Percentiles rank a stretch among this genome's conserved stretches.
These are phyloP conservation scores for Triangularia verruculosa DNA, from an alignment of 2,329 filamentous ascomycete species.

Conservation along the genomic window DNA sequence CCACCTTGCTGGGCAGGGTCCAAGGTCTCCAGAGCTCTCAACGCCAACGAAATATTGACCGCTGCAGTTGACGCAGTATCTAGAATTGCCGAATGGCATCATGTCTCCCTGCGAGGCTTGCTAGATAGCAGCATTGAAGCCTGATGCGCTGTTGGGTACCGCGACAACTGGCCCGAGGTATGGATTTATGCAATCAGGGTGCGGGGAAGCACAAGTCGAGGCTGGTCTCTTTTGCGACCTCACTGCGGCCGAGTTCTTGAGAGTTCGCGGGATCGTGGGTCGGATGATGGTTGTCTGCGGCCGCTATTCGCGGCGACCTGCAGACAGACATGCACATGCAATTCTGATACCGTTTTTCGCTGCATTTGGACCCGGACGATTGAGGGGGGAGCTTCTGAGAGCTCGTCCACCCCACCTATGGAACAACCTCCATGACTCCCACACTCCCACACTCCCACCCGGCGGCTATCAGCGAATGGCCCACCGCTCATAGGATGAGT, in stretches of 20 bases:
- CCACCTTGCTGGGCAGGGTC: not conserved
- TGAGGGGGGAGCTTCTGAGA: constrained; percentile 3
- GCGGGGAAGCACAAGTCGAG: constrained; percentile 7
- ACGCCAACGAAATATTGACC: not conserved
- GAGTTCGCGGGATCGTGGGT: not conserved
- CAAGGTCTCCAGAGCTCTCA: not conserved
- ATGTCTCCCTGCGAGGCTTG: constrained; percentile 15
- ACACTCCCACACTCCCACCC: not conserved
- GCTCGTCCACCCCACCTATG: not conserved
- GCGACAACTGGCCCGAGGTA: constrained; percentile 6
- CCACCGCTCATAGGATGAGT: not conserved
- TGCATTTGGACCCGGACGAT: not conserved
- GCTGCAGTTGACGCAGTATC: not conserved
- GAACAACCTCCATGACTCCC: not conserved
- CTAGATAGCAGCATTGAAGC: constrained; percentile 16
- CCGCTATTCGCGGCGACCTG: constrained; percentile 11
- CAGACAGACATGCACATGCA: constrained; percentile 18
- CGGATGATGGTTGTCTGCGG: not conserved
- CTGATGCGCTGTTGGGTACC: constrained; percentile 7
- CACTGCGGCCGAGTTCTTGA: constrained; percentile 5
- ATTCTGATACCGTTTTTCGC: not conserved
- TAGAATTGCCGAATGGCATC: constrained; percentile 19
- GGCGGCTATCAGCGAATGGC: constrained; percentile 18
- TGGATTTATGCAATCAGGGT: not conserved
- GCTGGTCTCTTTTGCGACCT: constrained; percentile 13